Conservation (phyloP, 805 yeast genomes). For the Metschnikowia borealis region DNA sequence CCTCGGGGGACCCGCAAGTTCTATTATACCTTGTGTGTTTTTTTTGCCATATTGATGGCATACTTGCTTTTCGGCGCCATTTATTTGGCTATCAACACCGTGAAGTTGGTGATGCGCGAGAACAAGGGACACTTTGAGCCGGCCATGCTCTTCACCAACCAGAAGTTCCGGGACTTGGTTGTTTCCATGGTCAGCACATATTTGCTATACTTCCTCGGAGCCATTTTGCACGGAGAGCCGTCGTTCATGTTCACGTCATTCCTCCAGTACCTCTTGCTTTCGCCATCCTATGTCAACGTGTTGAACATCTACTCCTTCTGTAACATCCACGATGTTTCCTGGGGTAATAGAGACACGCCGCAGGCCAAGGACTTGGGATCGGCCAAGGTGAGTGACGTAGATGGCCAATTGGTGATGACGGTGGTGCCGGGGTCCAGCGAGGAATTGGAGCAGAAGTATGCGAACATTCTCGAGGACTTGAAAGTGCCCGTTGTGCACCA, state of each 20-base stretch:
- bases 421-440: constrained; percentile 63
- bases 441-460: constrained; percentile 74
- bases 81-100: constrained; percentile 70
- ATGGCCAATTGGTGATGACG: constrained; percentile 35
- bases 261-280: constrained; percentile 72
- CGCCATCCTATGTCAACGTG: constrained; percentile 89
- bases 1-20: constrained; percentile 85
- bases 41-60: constrained; percentile 85
- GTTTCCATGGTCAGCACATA: constrained; percentile 87
- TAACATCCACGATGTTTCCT: constrained; percentile 91
- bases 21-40: constrained; percentile 66
- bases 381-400: constrained; percentile 56
- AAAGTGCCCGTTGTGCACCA: constrained; percentile 32
- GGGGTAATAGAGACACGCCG: constrained; percentile 94
- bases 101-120: constrained; percentile 49
- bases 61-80: constrained; percentile 88
- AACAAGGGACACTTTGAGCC: constrained; percentile 38
- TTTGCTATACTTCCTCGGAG: constrained; percentile 71
- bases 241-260: constrained; percentile 90
- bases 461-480: constrained; percentile 58
- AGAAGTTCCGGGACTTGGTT: constrained; percentile 78
- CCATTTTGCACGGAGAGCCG: constrained; percentile 82
- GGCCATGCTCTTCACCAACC: constrained; percentile 53
- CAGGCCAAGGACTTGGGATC: constrained; percentile 70
- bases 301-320: constrained; percentile 93